Evolutionary conservation across 2,329 filamentous ascomycete genomes (phyloP), one percentile per base, ranked within the genome.

Genomic region (Ascochyta viciae-villosae): DNA sequence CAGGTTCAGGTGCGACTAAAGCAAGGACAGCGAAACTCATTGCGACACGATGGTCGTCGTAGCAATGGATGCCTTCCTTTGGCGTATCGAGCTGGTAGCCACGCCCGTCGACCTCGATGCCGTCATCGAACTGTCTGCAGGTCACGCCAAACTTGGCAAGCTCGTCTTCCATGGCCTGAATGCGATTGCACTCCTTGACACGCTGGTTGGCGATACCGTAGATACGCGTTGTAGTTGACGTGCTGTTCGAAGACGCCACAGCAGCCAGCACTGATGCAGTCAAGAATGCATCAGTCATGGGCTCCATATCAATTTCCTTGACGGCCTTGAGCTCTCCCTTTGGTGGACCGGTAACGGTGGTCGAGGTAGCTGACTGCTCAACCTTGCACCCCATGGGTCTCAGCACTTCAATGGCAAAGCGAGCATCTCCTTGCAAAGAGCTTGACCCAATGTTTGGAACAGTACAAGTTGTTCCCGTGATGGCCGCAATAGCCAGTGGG

Each of bases 221-320:
- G 63, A 99, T 98, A 52, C 86, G 87, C 0, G 95, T 99, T 2
- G 86, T 89, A 41, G 79, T 79, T 34, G 81, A 83, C 8, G 76
- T 74, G 47, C 78, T 80, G 46, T 87, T 87, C 2, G 91, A 91
- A 13, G 85, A 87, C 9, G 94, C 92, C 39, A 96, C 91, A 33
- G 95, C 95, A 24, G 92, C 95, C 42, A 99, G 83, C 4, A 96
- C 92, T 1, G 92, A 96, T 16, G 95, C 95, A 4, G 93, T 97
- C 48, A 99, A 83, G 82, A 99, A 99, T 44, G 95, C 95, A 76
- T 99, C 95, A 0, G 95, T 99, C 95, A 99, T 99, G 1, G 94
- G 90, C 75, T 98, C 95, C 95, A 99, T 99, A 70, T 99, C 93
- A 26, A 99, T 87, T 56, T 94, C 89, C 16, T 87, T 80, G 12